phyloP scores from a whole-genome alignment of 352 stramenopile genomes.

The Pythium inflatum region DNA sequence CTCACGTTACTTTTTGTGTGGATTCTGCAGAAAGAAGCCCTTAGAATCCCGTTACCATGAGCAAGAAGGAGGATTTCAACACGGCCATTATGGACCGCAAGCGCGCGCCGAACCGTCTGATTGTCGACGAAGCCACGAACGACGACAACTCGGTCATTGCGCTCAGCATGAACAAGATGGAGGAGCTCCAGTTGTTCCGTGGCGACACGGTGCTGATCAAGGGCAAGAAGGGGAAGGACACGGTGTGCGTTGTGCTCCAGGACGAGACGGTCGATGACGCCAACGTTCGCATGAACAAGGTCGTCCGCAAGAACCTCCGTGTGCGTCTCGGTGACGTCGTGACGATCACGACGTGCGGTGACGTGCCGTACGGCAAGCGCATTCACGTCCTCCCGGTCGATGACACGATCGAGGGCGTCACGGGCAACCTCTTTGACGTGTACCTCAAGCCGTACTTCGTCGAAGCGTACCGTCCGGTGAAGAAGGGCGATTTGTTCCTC shows the following conservation, averaged over 20 bases:
- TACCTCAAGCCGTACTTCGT: constrained; percentile 99
- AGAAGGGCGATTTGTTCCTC: constrained; percentile 99
- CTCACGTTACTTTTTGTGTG: too few relatives aligned
- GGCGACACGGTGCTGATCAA: constrained; percentile 99
- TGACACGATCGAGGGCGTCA: constrained; percentile 99
- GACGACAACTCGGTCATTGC: constrained; percentile 99
- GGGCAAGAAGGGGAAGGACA: constrained; percentile 98
- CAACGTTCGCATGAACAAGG: constrained; percentile 99
- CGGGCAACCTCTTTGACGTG: constrained; percentile 99
- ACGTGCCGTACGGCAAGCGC: constrained; percentile 98
- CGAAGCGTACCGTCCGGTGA: constrained; percentile 98
- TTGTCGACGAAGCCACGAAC: constrained; percentile 97
- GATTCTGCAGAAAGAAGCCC: constrained; percentile 25
- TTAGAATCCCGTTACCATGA: constrained; percentile 30
- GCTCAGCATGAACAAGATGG: constrained; percentile 95
- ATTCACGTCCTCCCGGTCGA: constrained; percentile 99
- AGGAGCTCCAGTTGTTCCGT: constrained; percentile 98
- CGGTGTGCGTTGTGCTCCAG: constrained; percentile 97
- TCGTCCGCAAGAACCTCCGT: constrained; percentile 98
- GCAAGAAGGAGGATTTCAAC: constrained; percentile 84
- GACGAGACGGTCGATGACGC: constrained; percentile 98
- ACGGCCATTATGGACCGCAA: constrained; percentile 92
- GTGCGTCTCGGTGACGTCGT: constrained; percentile 98
- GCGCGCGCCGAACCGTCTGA: constrained; percentile 97
- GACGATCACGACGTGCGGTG: constrained; percentile 95